These are phyloP conservation scores for Backusella luteola DNA, from an alignment of 192 early-diverging fungal genomes.

Conservation along the genomic window DNA sequence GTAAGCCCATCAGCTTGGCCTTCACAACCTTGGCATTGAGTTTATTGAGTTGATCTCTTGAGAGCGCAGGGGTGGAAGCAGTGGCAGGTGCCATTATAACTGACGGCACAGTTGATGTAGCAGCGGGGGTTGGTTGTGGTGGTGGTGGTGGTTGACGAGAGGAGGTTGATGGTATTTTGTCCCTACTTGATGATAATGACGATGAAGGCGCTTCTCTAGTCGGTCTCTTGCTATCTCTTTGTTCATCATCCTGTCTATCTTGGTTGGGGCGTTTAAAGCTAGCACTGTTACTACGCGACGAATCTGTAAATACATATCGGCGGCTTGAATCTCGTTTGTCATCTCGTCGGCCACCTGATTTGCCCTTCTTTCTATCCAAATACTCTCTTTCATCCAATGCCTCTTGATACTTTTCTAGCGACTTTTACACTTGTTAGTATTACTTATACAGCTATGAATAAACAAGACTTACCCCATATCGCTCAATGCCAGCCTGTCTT, in stretches of 20 bases:
- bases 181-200: constrained; percentile 14
- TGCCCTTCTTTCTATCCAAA: constrained; percentile 45
- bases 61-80: constrained; percentile 30
- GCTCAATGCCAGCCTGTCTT: constrained; percentile 67
- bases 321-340: constrained; percentile 2
- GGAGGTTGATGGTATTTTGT: not conserved
- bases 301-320: not conserved
- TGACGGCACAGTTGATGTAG: not conserved
- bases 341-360: constrained; percentile 14
- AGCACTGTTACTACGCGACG: not conserved
- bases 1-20: constrained; percentile 68
- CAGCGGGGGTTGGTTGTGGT: not conserved
- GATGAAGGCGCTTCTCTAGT: not conserved
- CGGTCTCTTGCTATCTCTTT: not conserved
- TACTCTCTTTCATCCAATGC: constrained; percentile 64
- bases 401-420: constrained; percentile 63
- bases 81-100: constrained; percentile 3
- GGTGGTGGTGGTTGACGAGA: not conserved
- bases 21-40: constrained; percentile 79
- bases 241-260: not conserved
- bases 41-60: constrained; percentile 78
- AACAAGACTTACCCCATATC: constrained; percentile 59
- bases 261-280: not conserved
- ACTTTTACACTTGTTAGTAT: constrained; percentile 32
- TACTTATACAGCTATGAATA: not conserved